Evolutionary conservation across 1,284 basidiomycete species (phyloP).

Genomic region (Bjerkandera adusta): DNA sequence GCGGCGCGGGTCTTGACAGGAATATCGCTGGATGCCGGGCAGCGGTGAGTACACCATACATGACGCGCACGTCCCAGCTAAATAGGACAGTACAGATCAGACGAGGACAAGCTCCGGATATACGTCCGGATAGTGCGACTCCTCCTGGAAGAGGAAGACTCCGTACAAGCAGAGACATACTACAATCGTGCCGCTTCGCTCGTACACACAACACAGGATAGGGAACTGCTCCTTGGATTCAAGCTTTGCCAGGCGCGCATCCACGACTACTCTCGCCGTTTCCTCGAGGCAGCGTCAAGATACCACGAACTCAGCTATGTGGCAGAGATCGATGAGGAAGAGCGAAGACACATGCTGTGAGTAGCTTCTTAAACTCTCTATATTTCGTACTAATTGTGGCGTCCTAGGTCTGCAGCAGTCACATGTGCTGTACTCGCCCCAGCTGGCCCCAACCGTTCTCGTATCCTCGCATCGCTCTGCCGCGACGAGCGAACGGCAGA

Average conservation of each 20-base stretch:
- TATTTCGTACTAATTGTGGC: not conserved
- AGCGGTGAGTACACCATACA: conserved; percentile 51
- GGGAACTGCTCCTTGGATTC: conserved; percentile 76
- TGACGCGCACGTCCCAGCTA: not conserved
- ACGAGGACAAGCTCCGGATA: conserved; percentile 85
- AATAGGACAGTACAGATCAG: conserved; percentile 54
- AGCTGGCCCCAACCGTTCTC: conserved; percentile 92
- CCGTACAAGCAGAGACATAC: conserved; percentile 92
- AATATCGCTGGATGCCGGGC: conserved; percentile 90
- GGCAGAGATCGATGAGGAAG: conserved; percentile 86
- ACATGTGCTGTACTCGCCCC: conserved; percentile 97
- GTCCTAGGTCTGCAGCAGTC: conserved; percentile 78
- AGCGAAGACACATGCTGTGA: conserved; percentile 84
- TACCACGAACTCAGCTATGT: conserved; percentile 95
- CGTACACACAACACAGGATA: conserved; percentile 75
- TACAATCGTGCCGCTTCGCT: conserved; percentile 95
- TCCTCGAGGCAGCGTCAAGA: conserved; percentile 90
- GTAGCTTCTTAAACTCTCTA: conserved; percentile 28
- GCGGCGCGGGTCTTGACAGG: conserved; percentile 90
- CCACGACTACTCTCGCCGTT: conserved; percentile 88
- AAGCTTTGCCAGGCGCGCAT: conserved; percentile 92
- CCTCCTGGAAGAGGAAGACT: conserved; percentile 93
- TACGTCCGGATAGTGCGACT: conserved; percentile 95
- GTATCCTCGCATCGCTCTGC: conserved; percentile 88
- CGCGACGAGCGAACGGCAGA: conserved; percentile 88